phyloP scores from a whole-genome alignment of 495 filamentous ascomycete genomes.

The Echria macrotheca region DNA sequence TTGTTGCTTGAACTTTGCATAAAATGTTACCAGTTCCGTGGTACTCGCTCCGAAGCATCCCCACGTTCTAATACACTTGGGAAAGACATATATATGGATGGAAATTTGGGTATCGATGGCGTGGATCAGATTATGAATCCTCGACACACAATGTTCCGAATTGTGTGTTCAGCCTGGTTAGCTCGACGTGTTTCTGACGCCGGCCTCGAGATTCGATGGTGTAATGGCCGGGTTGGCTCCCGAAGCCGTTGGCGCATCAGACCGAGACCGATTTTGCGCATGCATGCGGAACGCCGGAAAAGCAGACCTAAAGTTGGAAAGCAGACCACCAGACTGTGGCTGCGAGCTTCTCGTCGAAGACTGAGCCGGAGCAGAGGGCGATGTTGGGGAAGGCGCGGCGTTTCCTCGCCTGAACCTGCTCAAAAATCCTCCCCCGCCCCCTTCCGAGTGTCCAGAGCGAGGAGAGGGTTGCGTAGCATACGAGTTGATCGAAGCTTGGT shows the following conservation, averaged over 20 bases:
- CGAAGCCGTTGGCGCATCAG: constrained; percentile 5
- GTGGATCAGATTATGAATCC: constrained; percentile 4
- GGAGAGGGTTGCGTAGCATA: neutral
- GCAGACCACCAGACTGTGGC: neutral
- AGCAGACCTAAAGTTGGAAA: constrained; percentile 15
- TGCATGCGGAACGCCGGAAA: constrained; percentile 15
- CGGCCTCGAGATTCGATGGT: constrained; percentile 34
- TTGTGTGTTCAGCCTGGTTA: no score
- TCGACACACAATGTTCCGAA: no score
- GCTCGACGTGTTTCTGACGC: constrained; percentile 10
- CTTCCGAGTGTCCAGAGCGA: neutral
- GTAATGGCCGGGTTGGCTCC: constrained; percentile 19
- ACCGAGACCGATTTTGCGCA: neutral
- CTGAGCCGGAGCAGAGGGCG: constrained; percentile 1
- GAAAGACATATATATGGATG: constrained; percentile 15
- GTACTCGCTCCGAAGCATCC: no score
- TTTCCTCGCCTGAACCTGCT: constrained; percentile 2
- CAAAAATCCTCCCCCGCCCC: neutral
- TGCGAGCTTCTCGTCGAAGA: neutral
- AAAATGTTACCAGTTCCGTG: no score
- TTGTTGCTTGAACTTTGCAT: no score
- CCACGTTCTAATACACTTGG: no score
- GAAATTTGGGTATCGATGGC: constrained; percentile 19
- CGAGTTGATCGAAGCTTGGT: neutral
- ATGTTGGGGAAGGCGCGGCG: neutral